Percentiles rank a stretch among this genome's conserved stretches.
Evolutionary conservation across 2,329 filamentous ascomycete species (phyloP).

Genomic region (Cryphonectria radicalis): DNA sequence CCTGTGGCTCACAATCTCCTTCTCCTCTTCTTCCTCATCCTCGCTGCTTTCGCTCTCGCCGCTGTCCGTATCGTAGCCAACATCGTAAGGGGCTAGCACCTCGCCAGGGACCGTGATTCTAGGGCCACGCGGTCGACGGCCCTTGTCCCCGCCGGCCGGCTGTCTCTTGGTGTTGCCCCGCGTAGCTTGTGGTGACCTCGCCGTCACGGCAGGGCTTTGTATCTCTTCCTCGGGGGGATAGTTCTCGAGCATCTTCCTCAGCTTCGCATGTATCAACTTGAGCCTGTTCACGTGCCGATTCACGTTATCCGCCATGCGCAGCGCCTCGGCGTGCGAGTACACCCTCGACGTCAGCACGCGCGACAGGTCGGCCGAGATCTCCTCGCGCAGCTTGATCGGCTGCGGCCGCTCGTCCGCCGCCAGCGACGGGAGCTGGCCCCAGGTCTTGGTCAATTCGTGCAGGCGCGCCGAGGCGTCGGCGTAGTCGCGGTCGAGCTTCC

Average conservation of each 20-base stretch:
- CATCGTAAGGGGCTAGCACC: constrained; percentile 67
- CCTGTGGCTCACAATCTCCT: constrained; percentile 47
- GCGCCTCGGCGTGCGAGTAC: constrained; percentile 64
- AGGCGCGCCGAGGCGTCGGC: constrained; percentile 58
- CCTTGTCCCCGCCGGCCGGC: constrained; percentile 47
- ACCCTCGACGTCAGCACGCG: constrained; percentile 60
- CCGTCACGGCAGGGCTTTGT: constrained; percentile 53
- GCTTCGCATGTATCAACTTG: constrained; percentile 61
- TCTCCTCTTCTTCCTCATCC: constrained; percentile 52
- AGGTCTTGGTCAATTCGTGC: constrained; percentile 59
- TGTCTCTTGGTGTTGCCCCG: constrained; percentile 55
- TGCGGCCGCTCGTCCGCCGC: constrained; percentile 52
- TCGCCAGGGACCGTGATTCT: constrained; percentile 69
- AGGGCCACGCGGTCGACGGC: constrained; percentile 53
- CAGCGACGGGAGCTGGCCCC: constrained; percentile 59
- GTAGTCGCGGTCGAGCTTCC: constrained; percentile 65
- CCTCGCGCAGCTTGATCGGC: constrained; percentile 57
- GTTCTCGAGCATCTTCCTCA: constrained; percentile 63
- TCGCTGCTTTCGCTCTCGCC: constrained; percentile 59
- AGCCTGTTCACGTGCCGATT: constrained; percentile 65
- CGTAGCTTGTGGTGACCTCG: constrained; percentile 58
- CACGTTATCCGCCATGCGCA: constrained; percentile 67
- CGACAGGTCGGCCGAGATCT: constrained; percentile 62
- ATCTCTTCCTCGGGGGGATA: constrained; percentile 57
- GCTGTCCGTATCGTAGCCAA: constrained; percentile 63